These are phyloP conservation scores for Paraphaeosphaeria minitans DNA, from an alignment of 2,329 filamentous ascomycete species.

Conservation along the genomic window DNA sequence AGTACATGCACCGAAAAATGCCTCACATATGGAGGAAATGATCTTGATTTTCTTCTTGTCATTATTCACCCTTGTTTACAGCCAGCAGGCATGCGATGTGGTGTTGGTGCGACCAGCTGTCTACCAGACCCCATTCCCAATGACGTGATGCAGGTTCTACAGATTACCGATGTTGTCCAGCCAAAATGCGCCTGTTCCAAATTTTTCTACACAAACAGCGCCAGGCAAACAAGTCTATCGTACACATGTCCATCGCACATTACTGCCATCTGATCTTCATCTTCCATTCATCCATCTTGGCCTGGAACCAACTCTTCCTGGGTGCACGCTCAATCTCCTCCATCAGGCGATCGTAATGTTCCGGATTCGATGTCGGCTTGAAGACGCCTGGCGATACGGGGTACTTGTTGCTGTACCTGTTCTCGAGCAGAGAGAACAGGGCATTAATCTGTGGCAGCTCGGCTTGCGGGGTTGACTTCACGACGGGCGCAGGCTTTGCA, in stretches of 20 bases:
- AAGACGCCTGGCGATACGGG: conserved; percentile 33
- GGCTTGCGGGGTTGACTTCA: conserved; percentile 22
- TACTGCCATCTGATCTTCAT: conserved; percentile 44
- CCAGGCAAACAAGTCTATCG: not conserved
- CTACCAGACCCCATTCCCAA: not conserved
- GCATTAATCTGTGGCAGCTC: conserved; percentile 61
- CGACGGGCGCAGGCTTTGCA: conserved; percentile 13
- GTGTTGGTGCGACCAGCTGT: not conserved
- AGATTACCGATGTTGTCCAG: not conserved
- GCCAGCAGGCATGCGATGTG: not conserved
- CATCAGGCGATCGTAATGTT: conserved; percentile 44
- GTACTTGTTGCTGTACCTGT: conserved; percentile 58
- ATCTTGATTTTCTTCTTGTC: not conserved
- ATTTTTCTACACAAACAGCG: not conserved
- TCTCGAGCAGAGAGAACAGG: conserved; percentile 64
- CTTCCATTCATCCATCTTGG: conserved; percentile 45
- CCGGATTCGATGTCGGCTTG: conserved; percentile 40
- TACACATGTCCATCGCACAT: not conserved
- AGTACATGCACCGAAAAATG: not conserved
- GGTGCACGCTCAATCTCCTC: conserved; percentile 44
- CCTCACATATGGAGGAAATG: not conserved
- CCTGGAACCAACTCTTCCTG: conserved; percentile 41
- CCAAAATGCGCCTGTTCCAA: not conserved
- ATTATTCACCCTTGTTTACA: not conserved
- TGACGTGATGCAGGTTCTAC: not conserved